Evolutionary conservation across 2,329 filamentous ascomycete genomes (phyloP), one percentile per base, ranked within the genome.

Genomic region (Fusarium foetens): DNA sequence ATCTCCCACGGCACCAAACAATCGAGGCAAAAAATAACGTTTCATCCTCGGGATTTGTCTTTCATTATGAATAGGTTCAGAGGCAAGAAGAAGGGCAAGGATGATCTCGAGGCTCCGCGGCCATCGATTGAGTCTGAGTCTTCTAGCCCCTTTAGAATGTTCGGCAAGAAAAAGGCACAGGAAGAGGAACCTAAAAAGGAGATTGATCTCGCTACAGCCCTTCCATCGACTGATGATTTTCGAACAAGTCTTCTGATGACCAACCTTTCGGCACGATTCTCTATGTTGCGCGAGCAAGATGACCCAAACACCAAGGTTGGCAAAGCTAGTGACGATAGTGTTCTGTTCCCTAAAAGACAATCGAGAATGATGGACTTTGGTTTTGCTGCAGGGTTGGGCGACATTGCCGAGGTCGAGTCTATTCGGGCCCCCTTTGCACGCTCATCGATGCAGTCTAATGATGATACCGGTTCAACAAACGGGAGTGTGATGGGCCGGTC

Each of bases 171-270:
- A 74, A 91, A 89, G 78, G 77, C 83, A 1, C 84, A 82, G 14
- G 87, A 87, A 25, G 86, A 86, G 49, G 89, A 90, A 75, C 83
- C 84, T 49, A 92, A 91, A 79, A 86, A 84, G 65, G 88, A 93
- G 69, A 82, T 98, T 51, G 92, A 98, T 77, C 84, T 98, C 17
- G 81, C 90, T 6, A 85, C 85, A 17, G 95, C 90, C 2, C 85
- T 99, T 5, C 96, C 96, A 3, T 87, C 94, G 1, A 91, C 85
- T 51, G 94, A 98, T 81, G 92, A 98, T 78, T 98, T 99, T 81
- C 90, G 96, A 63, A 99, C 96, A 7, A 98, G 96, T 85, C 84
- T 99, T 65, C 86, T 99, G 70, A 97, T 99, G 95, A 95, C 94
- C 1, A 95, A 95, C 45, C 87, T 99, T 8, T 98, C 95, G 0